Evolutionary conservation across 2,329 filamentous ascomycete genomes (phyloP).

Genomic region (Microsporum audouinii): DNA sequence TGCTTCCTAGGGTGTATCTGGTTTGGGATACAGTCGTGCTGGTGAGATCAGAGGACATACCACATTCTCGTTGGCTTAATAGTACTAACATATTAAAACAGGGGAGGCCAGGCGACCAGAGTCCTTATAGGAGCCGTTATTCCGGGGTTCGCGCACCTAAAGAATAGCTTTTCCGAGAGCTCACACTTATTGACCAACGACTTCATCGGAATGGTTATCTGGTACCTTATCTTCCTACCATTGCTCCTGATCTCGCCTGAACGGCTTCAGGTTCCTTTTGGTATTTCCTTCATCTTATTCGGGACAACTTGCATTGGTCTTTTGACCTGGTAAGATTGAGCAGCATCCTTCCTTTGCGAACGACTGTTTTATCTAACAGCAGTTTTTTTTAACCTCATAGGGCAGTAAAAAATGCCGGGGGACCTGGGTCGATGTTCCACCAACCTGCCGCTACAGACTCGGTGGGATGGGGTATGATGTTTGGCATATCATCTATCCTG

Average conservation of each 20-base stretch:
- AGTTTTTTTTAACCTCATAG: background rate
- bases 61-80: background rate
- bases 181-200: conserved; percentile 26
- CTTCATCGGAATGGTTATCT: conserved; percentile 29
- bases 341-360: too few species aligned
- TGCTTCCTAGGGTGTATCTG: conserved; percentile 16
- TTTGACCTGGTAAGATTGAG: background rate
- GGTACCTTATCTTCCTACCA: conserved; percentile 28
- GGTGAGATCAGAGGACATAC: conserved; percentile 22
- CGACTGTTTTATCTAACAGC: background rate
- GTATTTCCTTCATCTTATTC: conserved; percentile 7
- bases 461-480: conserved; percentile 29
- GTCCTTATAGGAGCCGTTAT: conserved; percentile 9
- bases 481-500: conserved; percentile 33
- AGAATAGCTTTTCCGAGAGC: conserved; percentile 25
- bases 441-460: conserved; percentile 9
- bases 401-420: conserved; percentile 1
- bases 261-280: conserved; percentile 5
- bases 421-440: conserved; percentile 7
- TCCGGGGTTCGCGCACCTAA: conserved; percentile 24
- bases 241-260: conserved; percentile 37
- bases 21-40: conserved; percentile 31
- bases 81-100: background rate
- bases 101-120: conserved; percentile 7
- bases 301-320: conserved; percentile 4